phyloP scores from a whole-genome alignment of 2,329 filamentous ascomycete species.

The Alternaria alternata region DNA sequence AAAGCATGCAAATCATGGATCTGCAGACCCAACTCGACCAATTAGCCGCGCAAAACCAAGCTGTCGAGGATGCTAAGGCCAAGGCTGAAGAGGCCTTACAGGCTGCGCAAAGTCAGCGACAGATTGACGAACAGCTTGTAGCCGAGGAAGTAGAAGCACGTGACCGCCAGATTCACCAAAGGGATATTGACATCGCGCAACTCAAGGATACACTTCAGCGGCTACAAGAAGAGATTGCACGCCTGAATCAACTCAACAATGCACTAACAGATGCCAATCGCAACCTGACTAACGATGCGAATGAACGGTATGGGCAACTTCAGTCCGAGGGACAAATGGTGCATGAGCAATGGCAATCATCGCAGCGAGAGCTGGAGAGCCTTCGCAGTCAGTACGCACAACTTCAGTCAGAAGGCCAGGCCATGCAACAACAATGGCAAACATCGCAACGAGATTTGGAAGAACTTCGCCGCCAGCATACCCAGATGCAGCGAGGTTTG shows the following conservation, averaged over 20 bases:
- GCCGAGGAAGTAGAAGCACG: conserved; percentile 67
- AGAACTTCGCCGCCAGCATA: conserved; percentile 69
- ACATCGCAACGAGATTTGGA: conserved; percentile 74
- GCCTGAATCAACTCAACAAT: conserved; percentile 83
- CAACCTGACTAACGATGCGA: conserved; percentile 78
- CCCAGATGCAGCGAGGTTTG: conserved; percentile 68
- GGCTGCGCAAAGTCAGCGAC: conserved; percentile 62
- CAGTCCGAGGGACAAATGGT: conserved; percentile 50
- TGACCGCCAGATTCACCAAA: conserved; percentile 76
- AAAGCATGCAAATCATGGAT: conserved; percentile 94
- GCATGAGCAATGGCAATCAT: conserved; percentile 4
- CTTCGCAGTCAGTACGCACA: conserved; percentile 63
- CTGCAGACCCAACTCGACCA: conserved; percentile 87
- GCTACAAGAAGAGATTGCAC: conserved; percentile 81
- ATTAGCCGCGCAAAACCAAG: conserved; percentile 82
- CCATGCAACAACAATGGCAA: conserved; percentile 62
- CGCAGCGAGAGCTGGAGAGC: conserved; percentile 1
- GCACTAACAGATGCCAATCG: conserved; percentile 79
- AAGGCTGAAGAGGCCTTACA: conserved; percentile 72
- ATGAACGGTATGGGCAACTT: conserved; percentile 72
- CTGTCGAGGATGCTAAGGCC: conserved; percentile 75
- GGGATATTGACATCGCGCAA: conserved; percentile 85
- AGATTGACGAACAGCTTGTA: conserved; percentile 59
- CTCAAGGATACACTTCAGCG: conserved; percentile 80
- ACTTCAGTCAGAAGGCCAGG: conserved; percentile 71